These are phyloP conservation scores for Citropsis articulata DNA, from an alignment of 345 rosid genomes.

Conservation along the genomic window DNA sequence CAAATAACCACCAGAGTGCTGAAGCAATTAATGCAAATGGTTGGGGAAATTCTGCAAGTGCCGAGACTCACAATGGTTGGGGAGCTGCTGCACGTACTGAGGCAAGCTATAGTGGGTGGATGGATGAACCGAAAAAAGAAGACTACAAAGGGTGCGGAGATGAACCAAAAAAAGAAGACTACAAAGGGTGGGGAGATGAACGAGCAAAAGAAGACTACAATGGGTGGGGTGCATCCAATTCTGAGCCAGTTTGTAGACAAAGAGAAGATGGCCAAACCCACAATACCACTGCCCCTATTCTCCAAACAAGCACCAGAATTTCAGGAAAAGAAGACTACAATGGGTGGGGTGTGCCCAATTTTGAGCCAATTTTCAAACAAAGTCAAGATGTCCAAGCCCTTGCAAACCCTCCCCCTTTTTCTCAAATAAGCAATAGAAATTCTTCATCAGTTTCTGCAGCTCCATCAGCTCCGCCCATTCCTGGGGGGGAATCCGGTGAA, in stretches of 20 bases:
- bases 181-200: conserved; percentile 31
- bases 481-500: conserved; percentile 22
- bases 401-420: conserved; percentile 1
- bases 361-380: conserved; percentile 21
- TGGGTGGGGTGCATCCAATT: conserved; percentile 32
- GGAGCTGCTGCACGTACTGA: conserved; percentile 14
- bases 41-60: conserved; percentile 24
- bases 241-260: conserved; percentile 22
- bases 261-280: conserved; percentile 15
- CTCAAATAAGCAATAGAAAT: conserved; percentile 15
- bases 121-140: background rate
- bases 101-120: background rate
- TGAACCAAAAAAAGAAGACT: background rate
- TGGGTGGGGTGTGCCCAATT: conserved; percentile 34
- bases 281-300: conserved; percentile 2
- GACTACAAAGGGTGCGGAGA: conserved; percentile 33
- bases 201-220: conserved; percentile 25
- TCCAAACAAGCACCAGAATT: conserved; percentile 18
- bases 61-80: conserved; percentile 37
- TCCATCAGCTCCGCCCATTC: conserved; percentile 31
- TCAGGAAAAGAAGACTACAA: conserved; percentile 25
- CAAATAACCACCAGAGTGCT: conserved; percentile 14
- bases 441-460: conserved; percentile 26
- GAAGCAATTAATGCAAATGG: conserved; percentile 27
- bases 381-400: conserved; percentile 15